Evolutionary conservation across 768 basidiomycete genomes (phyloP), one percentile per base, ranked within the genome.

Genomic region (Plicaturopsis crispa): DNA sequence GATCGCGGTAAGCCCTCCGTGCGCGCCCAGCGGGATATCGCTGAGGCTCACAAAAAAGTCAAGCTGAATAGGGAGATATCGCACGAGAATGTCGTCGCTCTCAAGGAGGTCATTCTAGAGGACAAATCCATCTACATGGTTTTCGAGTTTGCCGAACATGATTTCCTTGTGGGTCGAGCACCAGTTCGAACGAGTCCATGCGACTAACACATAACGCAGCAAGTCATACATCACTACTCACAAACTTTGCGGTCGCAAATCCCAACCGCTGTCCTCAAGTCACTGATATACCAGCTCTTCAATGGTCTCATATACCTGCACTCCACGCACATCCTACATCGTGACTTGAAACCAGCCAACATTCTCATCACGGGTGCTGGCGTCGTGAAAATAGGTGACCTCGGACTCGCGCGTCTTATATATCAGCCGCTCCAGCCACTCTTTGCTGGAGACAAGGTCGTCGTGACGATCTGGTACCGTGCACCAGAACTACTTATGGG

Each of bases 41-140:
- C 33, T 23, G 20, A 26, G 21, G 23, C 11, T 35, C 13, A 33
- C 14, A 5, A 31, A 18, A 22, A 33, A 23, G 21, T 46, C 12
- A 49, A 92, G 87, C 64, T 93, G 48, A 94, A 94, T 59, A 72
- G 86, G 35, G 92, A 94, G 54, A 86, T 92, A 24, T 69, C 75
- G 39, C 91, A 94, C 55, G 85, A 88, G 57, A 97, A 99, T 50
- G 66, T 99, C 1, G 89, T 91, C 6, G 77, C 89, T 0, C 73
- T 99, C 28, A 78, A 84, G 49, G 94, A 98, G 56, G 94, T 97
- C 28, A 92, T 99, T 39, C 65, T 99, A 19, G 94, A 99, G 55
- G 96, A 98, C 48, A 97, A 97, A 59, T 91, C 90, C 1, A 98
- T 99, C 45, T 96, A 92, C 58, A 97, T 99, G 90, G 92, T 98